Evolutionary conservation across 768 basidiomycete genomes (phyloP).

Genomic region (Pleurotus djamor): DNA sequence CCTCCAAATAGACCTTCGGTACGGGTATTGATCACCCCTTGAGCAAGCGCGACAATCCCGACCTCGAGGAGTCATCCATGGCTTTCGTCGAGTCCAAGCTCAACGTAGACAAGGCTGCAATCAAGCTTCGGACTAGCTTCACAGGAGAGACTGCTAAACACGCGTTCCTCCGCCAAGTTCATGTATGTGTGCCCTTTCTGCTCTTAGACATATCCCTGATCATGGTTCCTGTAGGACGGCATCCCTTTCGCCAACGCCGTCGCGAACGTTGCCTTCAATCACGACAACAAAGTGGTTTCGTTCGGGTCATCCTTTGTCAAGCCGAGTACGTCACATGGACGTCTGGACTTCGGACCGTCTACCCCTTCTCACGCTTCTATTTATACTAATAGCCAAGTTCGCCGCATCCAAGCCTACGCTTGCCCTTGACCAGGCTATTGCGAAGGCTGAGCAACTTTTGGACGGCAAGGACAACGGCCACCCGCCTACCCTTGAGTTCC

Average conservation of each 20-base stretch:
- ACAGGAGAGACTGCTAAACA: slow-evolving; percentile 19
- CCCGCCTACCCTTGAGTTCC: slow-evolving; percentile 35
- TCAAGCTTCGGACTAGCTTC: slow-evolving; percentile 23
- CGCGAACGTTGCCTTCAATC: slow-evolving; percentile 41
- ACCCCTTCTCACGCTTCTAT: neutral
- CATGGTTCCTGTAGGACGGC: slow-evolving; percentile 17
- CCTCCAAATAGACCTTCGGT: slow-evolving; percentile 22
- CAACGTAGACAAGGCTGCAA: slow-evolving; percentile 13
- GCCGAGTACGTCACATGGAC: too few species aligned
- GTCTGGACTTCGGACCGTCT: too few species aligned
- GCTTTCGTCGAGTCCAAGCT: slow-evolving; percentile 21
- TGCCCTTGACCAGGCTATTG: slow-evolving; percentile 29
- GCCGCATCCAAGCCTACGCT: slow-evolving; percentile 34
- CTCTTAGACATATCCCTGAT: neutral
- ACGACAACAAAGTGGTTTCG: slow-evolving; percentile 35
- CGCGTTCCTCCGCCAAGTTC: slow-evolving; percentile 22
- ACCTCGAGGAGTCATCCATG: slow-evolving; percentile 19
- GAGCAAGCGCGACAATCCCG: slow-evolving; percentile 18
- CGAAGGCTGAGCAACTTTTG: slow-evolving; percentile 32
- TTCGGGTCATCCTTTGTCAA: slow-evolving; percentile 47
- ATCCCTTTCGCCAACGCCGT: slow-evolving; percentile 35
- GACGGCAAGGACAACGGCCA: slow-evolving; percentile 37
- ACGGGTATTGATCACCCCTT: slow-evolving; percentile 26
- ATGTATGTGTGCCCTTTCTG: slow-evolving; percentile 13
- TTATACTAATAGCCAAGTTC: slow-evolving; percentile 19